These are phyloP conservation scores for Chalciporus pseudorubinellus DNA, from an alignment of 768 basidiomycete species.

Conservation along the genomic window DNA sequence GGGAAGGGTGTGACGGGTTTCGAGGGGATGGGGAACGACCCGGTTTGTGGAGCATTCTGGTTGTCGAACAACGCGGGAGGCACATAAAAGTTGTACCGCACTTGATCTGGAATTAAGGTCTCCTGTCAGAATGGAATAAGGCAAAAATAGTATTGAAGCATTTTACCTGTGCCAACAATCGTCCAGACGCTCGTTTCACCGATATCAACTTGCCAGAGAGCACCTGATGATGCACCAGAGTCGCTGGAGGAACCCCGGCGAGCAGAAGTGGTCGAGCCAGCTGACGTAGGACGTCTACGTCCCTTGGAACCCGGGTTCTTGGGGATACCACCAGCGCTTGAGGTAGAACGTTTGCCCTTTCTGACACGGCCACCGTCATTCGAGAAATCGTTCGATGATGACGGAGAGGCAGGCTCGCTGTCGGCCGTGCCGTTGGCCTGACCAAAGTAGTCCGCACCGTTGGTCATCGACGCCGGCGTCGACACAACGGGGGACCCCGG, in stretches of 20 bases:
- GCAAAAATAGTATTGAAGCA: slow-evolving; percentile 1
- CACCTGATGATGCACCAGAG: slow-evolving; percentile 68
- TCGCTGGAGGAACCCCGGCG: slow-evolving; percentile 68
- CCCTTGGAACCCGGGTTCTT: slow-evolving; percentile 42
- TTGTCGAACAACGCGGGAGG: slow-evolving; percentile 82
- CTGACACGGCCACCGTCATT: slow-evolving; percentile 86
- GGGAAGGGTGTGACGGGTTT: slow-evolving; percentile 87
- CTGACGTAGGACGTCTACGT: slow-evolving; percentile 75
- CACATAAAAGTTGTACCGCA: slow-evolving; percentile 91
- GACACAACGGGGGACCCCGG: slow-evolving; percentile 72
- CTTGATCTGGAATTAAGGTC: slow-evolving; percentile 58
- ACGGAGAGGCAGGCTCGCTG: slow-evolving; percentile 68
- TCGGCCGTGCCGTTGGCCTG: slow-evolving; percentile 38
- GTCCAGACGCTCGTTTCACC: slow-evolving; percentile 96
- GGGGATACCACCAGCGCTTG: slow-evolving; percentile 51
- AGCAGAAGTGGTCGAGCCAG: slow-evolving; percentile 65
- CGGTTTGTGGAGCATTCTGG: slow-evolving; percentile 65
- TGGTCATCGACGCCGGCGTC: slow-evolving; percentile 52
- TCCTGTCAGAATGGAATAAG: slow-evolving; percentile 17
- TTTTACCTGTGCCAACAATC: slow-evolving; percentile 83
- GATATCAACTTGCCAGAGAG: slow-evolving; percentile 86
- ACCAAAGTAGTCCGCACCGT: slow-evolving; percentile 66
- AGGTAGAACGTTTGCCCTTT: slow-evolving; percentile 74
- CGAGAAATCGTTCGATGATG: slow-evolving; percentile 62
- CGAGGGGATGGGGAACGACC: slow-evolving; percentile 75